Evolutionary conservation across 768 basidiomycete genomes (phyloP), one percentile per base, ranked within the genome.

Genomic region (Kwoniella dejecticola): DNA sequence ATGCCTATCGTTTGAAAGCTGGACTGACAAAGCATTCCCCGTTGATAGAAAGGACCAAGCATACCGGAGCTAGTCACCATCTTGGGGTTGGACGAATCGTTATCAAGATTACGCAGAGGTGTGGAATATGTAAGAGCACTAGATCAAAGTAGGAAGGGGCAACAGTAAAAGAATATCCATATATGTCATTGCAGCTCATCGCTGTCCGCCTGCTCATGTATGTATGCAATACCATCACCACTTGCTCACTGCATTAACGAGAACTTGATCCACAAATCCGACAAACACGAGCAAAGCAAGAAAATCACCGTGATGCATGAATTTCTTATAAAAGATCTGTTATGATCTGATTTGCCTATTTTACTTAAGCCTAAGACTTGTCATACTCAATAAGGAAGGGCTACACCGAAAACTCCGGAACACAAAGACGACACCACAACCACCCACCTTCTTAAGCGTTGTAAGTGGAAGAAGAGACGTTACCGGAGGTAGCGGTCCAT

Each of bases 401-500:
- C 55, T 56, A 56, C 55, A 56, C 55, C 55, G 12, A 19, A 53
- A 41, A n/a, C n/a, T n/a, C n/a, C n/a, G n/a, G n/a, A n/a, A n/a
- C n/a, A n/a, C n/a, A n/a, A 11, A 12, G 10, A 21, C 15, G 4
- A 36, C 33, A 36, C 15, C 15, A 15, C 7, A 36, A 36, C 7
- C 7, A 36, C 15, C 33, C 33, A 36, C 15, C 33, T 36, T 36
- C 33, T 15, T 82, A 88, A 63, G 85, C 88, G 69, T 81, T 81
- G 85, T 98, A 98, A 52, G 88, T 86, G 64, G 86, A 88, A 38
- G 93, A 89, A 56, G 95, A 91, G 55, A 72, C 92, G 69, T 88
- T 91, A 68, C 95, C 95, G 52, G 95, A 95, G 68, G 91, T 91
- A 46, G 95, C 95, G 70, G 94, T 98, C 95, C 95, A 98, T 84